Evolutionary conservation across 345 rosid species (phyloP), one percentile per base, ranked within the genome.

Genomic region (Aquilaria sinensis): DNA sequence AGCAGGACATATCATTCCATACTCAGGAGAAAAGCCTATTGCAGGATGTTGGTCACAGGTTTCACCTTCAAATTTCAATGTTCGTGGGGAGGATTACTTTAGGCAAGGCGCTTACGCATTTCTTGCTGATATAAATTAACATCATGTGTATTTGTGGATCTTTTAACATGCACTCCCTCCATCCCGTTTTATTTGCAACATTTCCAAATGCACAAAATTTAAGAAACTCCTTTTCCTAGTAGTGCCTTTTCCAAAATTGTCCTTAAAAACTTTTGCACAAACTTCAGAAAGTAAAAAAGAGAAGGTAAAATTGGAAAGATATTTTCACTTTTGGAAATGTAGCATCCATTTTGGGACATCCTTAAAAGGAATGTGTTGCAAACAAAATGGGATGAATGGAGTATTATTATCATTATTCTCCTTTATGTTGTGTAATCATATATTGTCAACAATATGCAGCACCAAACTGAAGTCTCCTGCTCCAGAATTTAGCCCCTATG

Each of bases 381-480:
- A 23, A 23, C 23, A 23, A 23, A 23, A 23, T 23, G 23, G 23
- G 23, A 23, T 23, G 23, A 23, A 23, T 23, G 23, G 23, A 23
- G 23, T 23, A 23, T 23, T 23, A 23, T 23, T 23, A 23, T 23
- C 23, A 23, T 23, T 23, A 23, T 23, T 23, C 31, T 31, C 45
- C 0, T 29, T 23, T 23, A 51, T 9, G 10, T 15, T 23, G 63
- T 8, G 37, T 29, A 50, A 33, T 7, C 55, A 47, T 23, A 10
- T 64, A 34, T 68, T 64, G 60, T 51, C 60, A 48, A 49, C 11
- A 56, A 46, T 32, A 9, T 83, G 81, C 85, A 90, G 98, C 74
- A 93, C 89, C 72, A 90, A 93, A 74, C 74, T 68, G 73, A 93
- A 93, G 77, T 73, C 78, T 34, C 75, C 89, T 11, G 96, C 96